Base-by-base conservation (phyloP, 768 basidiomycete genomes). In the Boletus vinaceobasis region DNA sequence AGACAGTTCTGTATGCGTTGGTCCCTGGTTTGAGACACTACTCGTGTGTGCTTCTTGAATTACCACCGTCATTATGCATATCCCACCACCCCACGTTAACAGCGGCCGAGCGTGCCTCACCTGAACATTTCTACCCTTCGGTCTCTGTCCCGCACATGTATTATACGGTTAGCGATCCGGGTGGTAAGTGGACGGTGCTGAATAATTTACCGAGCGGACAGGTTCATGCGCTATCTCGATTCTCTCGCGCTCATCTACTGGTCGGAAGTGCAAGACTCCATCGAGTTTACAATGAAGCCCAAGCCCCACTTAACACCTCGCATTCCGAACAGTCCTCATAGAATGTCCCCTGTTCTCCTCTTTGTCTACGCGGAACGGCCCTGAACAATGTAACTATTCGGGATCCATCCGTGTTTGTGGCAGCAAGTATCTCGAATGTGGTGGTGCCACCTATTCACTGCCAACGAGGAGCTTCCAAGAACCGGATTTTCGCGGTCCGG, bases 181-280 rank as follows among this genome's bases (percentile, higher is more conserved):
- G 32, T 7, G 43, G 48, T 43, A 37, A 39, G 35, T 46, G 43
- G 45, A 38, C 37, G 48, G 26, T 15, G n/a, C n/a, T 55, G 26
- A 38, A 45, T 43, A 39, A 32, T 46, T 21, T 8, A 21, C 19
- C 31, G 14, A 46, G 31, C 36, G 38, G 49, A 10, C 14, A 21
- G 11, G 27, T 11, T 26, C 26, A n/a, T 43, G 29, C 19, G 21
- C 32, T 37, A 35, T 47, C 39, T 26, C 31, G 9, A 11, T 55
- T 62, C 53, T 40, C 43, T 40, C 43, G 39, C 62, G 55, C 62
- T 50, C 43, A 57, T 43, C 29, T 19, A 37, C 35, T 33, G 39
- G 37, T 48, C 36, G 32, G 44, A 29, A 11, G 55, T 27, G 29
- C 43, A 57, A 43, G 23, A 31, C 23, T 13, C 23, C 2, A 32